Evolutionary conservation across 495 filamentous ascomycete genomes (phyloP).

Genomic region (Amorphotheca resinae): DNA sequence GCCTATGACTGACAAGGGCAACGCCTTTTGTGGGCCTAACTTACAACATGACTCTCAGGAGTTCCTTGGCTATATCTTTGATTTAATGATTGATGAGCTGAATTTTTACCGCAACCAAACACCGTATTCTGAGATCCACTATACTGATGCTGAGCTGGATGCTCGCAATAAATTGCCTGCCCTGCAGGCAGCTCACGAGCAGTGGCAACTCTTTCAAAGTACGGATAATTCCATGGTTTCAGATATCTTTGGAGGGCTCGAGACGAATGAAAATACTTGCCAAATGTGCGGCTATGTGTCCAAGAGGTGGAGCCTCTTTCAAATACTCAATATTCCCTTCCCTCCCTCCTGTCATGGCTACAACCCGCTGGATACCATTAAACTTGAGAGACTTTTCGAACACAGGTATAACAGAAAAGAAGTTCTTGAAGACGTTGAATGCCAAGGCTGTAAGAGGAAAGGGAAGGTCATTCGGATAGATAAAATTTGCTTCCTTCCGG

Average conservation of each 20-base stretch:
- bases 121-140: conserved; percentile 42
- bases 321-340: background rate
- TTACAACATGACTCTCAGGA: conserved; percentile 68
- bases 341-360: background rate
- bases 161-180: conserved; percentile 14
- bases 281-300: background rate
- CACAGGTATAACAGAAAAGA: background rate
- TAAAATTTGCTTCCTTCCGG: background rate
- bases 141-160: conserved; percentile 34
- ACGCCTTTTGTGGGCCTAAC: conserved; percentile 33
- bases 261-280: background rate
- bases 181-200: conserved; percentile 8
- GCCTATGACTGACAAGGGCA: background rate
- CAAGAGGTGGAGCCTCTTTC: background rate
- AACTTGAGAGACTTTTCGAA: background rate
- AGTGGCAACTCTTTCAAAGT: background rate
- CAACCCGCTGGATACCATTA: background rate
- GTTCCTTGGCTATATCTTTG: conserved; percentile 61
- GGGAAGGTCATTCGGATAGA: background rate
- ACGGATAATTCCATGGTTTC: background rate
- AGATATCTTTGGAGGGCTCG: background rate
- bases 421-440: background rate
- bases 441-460: background rate
- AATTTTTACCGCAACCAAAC: conserved; percentile 33
- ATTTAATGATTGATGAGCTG: conserved; percentile 62